Percentiles rank a stretch among this genome's conserved stretches.
Evolutionary conservation across 495 filamentous ascomycete genomes (phyloP).

Genomic region (Penicillium herquei): DNA sequence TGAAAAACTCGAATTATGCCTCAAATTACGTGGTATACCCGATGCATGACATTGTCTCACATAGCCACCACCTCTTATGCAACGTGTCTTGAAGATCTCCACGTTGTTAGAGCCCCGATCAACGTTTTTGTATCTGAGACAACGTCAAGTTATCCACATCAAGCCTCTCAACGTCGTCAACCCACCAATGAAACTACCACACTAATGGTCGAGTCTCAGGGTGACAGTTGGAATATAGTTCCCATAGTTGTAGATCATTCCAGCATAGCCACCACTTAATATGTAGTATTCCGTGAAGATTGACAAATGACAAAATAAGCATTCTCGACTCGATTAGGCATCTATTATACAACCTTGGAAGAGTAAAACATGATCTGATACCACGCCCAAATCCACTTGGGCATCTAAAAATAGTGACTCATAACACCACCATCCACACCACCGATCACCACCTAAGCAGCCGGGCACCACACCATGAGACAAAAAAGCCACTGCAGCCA

Average conservation of each 20-base stretch:
- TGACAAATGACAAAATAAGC: not conserved
- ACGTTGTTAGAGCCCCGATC: not conserved
- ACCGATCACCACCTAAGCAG: not conserved
- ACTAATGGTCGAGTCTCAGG: too few relatives aligned
- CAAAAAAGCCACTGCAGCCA: not conserved
- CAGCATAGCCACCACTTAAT: constrained; percentile 1
- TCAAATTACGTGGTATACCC: not conserved
- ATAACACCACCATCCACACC: not conserved
- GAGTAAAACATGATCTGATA: not conserved
- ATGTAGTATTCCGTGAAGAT: not conserved
- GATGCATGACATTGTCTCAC: not conserved
- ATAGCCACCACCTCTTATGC: not conserved
- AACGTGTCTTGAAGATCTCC: not conserved
- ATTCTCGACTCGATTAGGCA: not conserved
- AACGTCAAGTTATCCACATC: too few relatives aligned
- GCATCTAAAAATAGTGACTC: not conserved
- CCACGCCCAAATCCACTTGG: too few relatives aligned
- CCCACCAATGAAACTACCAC: too few relatives aligned
- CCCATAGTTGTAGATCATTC: not conserved
- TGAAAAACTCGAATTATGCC: not conserved
- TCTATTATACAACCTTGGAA: not conserved
- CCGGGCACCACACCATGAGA: not conserved
- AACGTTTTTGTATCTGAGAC: not conserved
- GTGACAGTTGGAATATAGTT: not conserved
- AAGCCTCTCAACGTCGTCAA: too few relatives aligned